Conservation (phyloP, 2,329 filamentous ascomycete genomes). For the Orbilia ellipsospora region DNA sequence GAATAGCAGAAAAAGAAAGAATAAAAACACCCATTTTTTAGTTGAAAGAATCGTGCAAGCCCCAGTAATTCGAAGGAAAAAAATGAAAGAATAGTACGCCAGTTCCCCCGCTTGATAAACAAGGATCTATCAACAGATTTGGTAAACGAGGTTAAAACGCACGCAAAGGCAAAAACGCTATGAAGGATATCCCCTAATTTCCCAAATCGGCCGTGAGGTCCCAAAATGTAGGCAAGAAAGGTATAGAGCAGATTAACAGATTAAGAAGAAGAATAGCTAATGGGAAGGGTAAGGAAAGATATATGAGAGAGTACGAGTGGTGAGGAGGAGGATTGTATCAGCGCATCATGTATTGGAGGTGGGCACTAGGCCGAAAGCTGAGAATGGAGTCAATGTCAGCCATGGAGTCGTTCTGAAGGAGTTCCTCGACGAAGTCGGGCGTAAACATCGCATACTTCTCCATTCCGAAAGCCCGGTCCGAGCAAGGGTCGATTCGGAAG, state of each 20-base stretch:
- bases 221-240: constrained; percentile 36
- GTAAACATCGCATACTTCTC: constrained; percentile 49
- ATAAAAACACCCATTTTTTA: constrained; percentile 15
- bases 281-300: background rate
- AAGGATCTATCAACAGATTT: constrained; percentile 49
- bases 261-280: background rate
- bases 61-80: constrained; percentile 4
- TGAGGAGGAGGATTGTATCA: constrained; percentile 1
- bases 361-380: constrained; percentile 19
- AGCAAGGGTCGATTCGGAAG: constrained; percentile 41
- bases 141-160: constrained; percentile 25
- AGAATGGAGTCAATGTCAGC: constrained; percentile 36
- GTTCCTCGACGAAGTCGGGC: constrained; percentile 38
- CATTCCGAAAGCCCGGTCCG: constrained; percentile 35
- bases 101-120: constrained; percentile 46
- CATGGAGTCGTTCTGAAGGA: constrained; percentile 32
- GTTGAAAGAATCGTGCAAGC: constrained; percentile 26
- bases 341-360: background rate
- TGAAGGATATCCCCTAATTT: constrained; percentile 40
- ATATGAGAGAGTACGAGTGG: background rate
- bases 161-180: constrained; percentile 34
- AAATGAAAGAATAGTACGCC: constrained; percentile 33
- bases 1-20: background rate
- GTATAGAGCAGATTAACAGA: background rate
- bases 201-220: constrained; percentile 50